Percentiles rank a stretch among this genome's conserved stretches.
Evolutionary conservation across 352 stramenopile species (phyloP).

Genomic region (Pythium volutum): DNA sequence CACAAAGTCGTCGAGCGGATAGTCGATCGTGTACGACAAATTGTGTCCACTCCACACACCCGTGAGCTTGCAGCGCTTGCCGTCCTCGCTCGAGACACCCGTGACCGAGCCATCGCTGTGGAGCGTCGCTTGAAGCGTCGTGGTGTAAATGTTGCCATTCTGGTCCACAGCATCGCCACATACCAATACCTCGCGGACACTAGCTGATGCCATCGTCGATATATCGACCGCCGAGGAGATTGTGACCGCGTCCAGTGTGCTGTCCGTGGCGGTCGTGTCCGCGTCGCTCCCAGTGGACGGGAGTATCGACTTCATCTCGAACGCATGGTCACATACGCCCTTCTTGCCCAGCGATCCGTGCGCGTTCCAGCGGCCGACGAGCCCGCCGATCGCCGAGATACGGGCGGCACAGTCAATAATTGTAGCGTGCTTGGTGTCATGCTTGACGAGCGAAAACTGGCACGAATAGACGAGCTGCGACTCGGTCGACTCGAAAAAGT

Average conservation of each 20-base stretch:
- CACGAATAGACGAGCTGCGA: slow-evolving; percentile 8
- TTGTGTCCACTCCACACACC: neutral
- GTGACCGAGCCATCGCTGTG: slow-evolving; percentile 6
- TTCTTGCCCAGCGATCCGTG: neutral
- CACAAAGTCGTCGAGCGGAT: neutral
- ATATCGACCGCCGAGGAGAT: neutral
- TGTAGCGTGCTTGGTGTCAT: slow-evolving; percentile 14
- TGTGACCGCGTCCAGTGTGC: too few relatives aligned
- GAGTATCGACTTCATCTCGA: slow-evolving; percentile 3
- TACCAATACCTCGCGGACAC: neutral
- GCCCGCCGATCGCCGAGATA: neutral
- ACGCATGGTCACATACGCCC: slow-evolving; percentile 8
- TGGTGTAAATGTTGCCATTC: slow-evolving; percentile 6
- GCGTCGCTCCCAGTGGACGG: too few relatives aligned
- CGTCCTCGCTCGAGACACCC: slow-evolving; percentile 3
- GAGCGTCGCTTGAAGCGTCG: neutral
- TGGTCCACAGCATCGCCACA: slow-evolving; percentile 9
- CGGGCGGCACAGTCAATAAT: slow-evolving; percentile 20
- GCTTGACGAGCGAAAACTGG: slow-evolving; percentile 13
- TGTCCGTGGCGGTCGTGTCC: too few relatives aligned
- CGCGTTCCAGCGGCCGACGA: slow-evolving; percentile 11
- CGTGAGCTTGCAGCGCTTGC: slow-evolving; percentile 3
- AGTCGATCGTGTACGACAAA: slow-evolving; percentile 13
- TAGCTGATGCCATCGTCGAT: neutral
- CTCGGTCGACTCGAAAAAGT: slow-evolving; percentile 15